phyloP scores from a whole-genome alignment of 208 protist genomes.

The Strigomonas oncopelti region DNA sequence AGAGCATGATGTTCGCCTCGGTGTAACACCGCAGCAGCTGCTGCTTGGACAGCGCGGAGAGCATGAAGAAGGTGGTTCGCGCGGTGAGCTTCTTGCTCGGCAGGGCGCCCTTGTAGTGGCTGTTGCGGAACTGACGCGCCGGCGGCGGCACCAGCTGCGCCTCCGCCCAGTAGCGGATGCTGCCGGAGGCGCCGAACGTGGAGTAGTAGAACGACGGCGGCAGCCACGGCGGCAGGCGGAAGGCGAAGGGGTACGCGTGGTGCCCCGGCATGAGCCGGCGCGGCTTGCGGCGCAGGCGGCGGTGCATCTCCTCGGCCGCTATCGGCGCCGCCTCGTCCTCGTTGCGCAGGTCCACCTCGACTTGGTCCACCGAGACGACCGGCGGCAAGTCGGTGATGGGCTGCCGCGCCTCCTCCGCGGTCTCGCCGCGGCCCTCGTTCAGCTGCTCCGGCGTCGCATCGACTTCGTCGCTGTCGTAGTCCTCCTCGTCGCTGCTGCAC shows the following conservation, averaged over 20 bases:
- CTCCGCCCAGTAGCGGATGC: slow-evolving; percentile 37
- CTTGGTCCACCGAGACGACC: no score
- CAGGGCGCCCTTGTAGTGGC: slow-evolving; percentile 13
- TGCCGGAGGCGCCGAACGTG: slow-evolving; percentile 27
- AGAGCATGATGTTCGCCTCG: slow-evolving; percentile 24
- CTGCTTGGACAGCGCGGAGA: slow-evolving; percentile 46
- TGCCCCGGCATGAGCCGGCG: slow-evolving; percentile 39
- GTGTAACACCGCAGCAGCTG: slow-evolving; percentile 48
- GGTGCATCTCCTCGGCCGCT: neutral
- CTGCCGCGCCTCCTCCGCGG: neutral
- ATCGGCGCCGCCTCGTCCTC: neutral
- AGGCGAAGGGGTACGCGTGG: slow-evolving; percentile 53
- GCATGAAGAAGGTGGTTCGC: slow-evolving; percentile 35
- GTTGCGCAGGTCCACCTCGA: neutral
- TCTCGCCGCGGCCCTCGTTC: neutral
- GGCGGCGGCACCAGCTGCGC: slow-evolving; percentile 25
- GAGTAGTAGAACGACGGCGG: slow-evolving; percentile 65
- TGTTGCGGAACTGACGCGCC: neutral
- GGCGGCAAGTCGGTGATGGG: neutral
- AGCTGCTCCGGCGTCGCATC: slow-evolving; percentile 13
- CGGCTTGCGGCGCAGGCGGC: neutral
- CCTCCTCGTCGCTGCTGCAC: slow-evolving; percentile 13
- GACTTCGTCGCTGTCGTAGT: slow-evolving; percentile 16
- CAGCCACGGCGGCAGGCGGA: slow-evolving; percentile 58
- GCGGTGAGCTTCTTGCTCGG: slow-evolving; percentile 19